Evolutionary conservation across 1,284 basidiomycete species (phyloP).

Genomic region (Xanthoconium separans): DNA sequence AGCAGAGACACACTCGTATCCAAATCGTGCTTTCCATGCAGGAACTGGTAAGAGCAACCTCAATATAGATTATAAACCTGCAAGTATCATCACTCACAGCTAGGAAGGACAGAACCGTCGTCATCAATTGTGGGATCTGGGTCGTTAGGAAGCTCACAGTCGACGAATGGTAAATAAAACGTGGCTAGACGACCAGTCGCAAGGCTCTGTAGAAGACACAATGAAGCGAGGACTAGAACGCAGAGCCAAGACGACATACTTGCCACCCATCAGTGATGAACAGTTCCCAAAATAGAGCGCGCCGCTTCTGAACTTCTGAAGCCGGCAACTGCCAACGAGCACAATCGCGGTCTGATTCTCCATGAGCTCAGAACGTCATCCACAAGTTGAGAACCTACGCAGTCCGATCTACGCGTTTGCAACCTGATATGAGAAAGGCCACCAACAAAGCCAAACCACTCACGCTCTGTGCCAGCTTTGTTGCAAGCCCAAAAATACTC

Average conservation of each 20-base stretch:
- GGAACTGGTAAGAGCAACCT: slow-evolving; percentile 46
- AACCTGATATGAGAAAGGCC: slow-evolving; percentile 9
- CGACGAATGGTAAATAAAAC: slow-evolving; percentile 63
- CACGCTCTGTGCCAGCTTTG: slow-evolving; percentile 66
- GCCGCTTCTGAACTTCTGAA: slow-evolving; percentile 63
- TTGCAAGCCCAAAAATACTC: slow-evolving; percentile 58
- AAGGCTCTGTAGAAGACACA: slow-evolving; percentile 39
- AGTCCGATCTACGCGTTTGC: slow-evolving; percentile 52
- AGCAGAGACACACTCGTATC: slow-evolving; percentile 61
- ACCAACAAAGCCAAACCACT: slow-evolving; percentile 26
- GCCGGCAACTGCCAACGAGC: slow-evolving; percentile 61
- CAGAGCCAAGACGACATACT: slow-evolving; percentile 34
- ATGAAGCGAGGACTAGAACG: background rate
- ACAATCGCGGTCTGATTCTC: slow-evolving; percentile 58
- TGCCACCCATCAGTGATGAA: slow-evolving; percentile 71
- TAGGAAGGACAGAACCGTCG: slow-evolving; percentile 50
- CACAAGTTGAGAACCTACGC: slow-evolving; percentile 42
- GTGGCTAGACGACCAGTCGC: slow-evolving; percentile 66
- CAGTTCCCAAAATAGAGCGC: slow-evolving; percentile 72
- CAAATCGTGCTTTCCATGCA: slow-evolving; percentile 71
- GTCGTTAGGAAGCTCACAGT: slow-evolving; percentile 61
- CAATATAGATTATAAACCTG: background rate
- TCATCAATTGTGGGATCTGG: slow-evolving; percentile 51
- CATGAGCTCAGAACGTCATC: slow-evolving; percentile 6
- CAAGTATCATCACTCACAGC: slow-evolving; percentile 44